These are phyloP conservation scores for Lomentospora prolificans DNA, from an alignment of 2,329 filamentous ascomycete genomes.

Conservation along the genomic window DNA sequence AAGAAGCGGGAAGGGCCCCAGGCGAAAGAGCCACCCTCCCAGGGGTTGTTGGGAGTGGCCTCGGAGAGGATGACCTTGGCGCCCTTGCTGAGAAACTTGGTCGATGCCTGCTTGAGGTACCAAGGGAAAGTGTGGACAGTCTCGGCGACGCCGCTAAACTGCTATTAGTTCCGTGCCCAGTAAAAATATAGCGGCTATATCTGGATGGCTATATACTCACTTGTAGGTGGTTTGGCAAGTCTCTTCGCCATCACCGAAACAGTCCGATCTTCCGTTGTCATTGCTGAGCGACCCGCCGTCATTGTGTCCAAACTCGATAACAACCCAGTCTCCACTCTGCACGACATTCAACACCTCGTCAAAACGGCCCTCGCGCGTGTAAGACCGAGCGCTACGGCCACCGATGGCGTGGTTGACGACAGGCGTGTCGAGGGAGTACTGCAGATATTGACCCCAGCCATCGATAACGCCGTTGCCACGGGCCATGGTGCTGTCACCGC, in stretches of 20 bases:
- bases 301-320: conserved; percentile 67
- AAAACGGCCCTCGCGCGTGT: conserved; percentile 57
- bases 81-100: conserved; percentile 42
- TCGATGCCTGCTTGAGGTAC: conserved; percentile 49
- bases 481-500: conserved; percentile 55
- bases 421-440: conserved; percentile 29
- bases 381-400: conserved; percentile 57
- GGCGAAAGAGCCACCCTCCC: conserved; percentile 43
- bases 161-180: neutral
- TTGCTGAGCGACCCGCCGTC: conserved; percentile 49
- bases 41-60: conserved; percentile 48
- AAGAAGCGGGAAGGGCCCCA: conserved; percentile 44
- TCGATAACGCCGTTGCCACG: conserved; percentile 31
- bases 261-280: conserved; percentile 55
- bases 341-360: conserved; percentile 42
- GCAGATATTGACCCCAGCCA: conserved; percentile 56
- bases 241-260: conserved; percentile 41
- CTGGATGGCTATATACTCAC: conserved; percentile 9
- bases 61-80: conserved; percentile 50
- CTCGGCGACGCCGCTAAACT: conserved; percentile 32
- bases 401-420: conserved; percentile 52
- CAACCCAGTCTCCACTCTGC: conserved; percentile 50
- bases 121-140: conserved; percentile 51
- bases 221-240: conserved; percentile 43
- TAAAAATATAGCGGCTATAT: neutral